Evolutionary conservation across 192 early-diverging fungal species (phyloP), one percentile per base, ranked within the genome.

Genomic region (Diversispora epigaea): DNA sequence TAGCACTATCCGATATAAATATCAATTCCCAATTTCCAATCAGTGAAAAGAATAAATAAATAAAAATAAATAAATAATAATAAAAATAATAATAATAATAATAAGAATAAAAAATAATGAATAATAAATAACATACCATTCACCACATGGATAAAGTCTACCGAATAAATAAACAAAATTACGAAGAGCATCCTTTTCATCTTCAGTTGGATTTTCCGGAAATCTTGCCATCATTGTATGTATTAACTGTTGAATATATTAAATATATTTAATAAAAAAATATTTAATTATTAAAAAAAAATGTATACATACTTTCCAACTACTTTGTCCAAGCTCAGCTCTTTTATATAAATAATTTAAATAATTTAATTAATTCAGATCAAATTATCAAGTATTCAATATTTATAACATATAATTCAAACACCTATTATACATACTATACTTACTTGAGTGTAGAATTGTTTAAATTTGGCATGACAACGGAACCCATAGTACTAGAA

Each of bases 101-200:
- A 40, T 66, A 12, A 61, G n/a, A 54, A 54, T n/a, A 52, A 0
- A 2, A 14, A 14, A 47, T 46, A 11, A 17, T 5, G n/a, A 43
- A 44, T 15, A 4, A 21, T 50, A 32, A 15, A 15, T 14, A 10
- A 79, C 75, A 68, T 83, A 91, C 90, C 93, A 98, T 84, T 97
- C 95, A 57, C 97, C 97, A 77, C 97, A 98, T 14, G 97, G 97
- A 80, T 98, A 98, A 32, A 98, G 79, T 76, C 92, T 81, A 2
- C 91, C 92, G 61, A 97, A 87, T 41, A 96, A 78, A 70, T 86
- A 89, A 70, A 98, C 85, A 79, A 93, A 98, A 72, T 91, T 90
- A 50, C 81, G 85, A 61, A 96, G 80, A 0, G 94, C 90, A 41
- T 84, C 79, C 72, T 91, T 80, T 80, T 98, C 95, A 46, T 91